Evolutionary conservation across 2,329 filamentous ascomycete species (phyloP).

Genomic region (Tolypocladium tundrense): DNA sequence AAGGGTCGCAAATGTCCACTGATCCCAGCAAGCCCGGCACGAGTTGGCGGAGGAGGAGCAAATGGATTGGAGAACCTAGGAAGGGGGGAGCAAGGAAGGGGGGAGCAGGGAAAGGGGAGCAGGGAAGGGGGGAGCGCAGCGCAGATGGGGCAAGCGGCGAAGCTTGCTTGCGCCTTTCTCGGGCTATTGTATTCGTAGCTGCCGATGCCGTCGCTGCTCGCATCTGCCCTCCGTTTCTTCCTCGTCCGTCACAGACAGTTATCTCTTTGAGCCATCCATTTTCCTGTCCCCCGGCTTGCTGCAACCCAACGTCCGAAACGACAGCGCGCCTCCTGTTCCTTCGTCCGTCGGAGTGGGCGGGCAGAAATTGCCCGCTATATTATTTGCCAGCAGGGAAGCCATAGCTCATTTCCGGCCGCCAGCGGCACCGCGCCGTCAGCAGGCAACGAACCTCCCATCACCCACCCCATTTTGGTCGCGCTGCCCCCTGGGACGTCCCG

Average conservation of each 20-base stretch:
- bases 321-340: neutral
- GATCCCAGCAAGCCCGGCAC: neutral
- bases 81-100: neutral
- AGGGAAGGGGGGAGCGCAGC: neutral
- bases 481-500: neutral
- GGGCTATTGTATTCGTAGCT: no score
- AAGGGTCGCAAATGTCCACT: neutral
- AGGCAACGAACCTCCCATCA: neutral
- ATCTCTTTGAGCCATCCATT: neutral
- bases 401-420: neutral
- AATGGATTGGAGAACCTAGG: neutral
- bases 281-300: neutral
- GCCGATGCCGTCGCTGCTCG: neutral
- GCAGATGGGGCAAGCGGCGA: neutral
- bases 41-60: neutral
- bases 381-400: neutral
- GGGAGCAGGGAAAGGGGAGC: no score
- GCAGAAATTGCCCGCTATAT: neutral
- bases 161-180: neutral
- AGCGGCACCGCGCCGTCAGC: neutral
- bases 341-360: neutral
- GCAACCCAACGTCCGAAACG: neutral
- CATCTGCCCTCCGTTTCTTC: neutral
- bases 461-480: conserved; percentile 5
- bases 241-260: neutral